Percentiles rank a stretch among this genome's conserved stretches.
Evolutionary conservation across 805 yeast species (phyloP).

Genomic region (Pichia pseudocactophila): DNA sequence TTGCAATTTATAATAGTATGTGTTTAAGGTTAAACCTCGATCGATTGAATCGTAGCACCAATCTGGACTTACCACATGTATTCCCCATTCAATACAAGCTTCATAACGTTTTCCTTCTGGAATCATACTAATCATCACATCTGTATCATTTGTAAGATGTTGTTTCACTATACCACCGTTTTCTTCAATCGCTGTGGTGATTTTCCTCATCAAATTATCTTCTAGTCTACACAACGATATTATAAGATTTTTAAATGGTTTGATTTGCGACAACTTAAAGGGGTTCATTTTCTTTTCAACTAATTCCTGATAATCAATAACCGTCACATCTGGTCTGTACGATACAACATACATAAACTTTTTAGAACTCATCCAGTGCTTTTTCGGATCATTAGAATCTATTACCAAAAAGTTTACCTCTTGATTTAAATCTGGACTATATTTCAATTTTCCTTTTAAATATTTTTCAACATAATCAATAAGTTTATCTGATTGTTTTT

Average conservation of each 20-base stretch:
- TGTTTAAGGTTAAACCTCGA: slow-evolving; percentile 35
- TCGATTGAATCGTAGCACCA: slow-evolving; percentile 41
- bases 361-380: slow-evolving; percentile 33
- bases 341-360: slow-evolving; percentile 43
- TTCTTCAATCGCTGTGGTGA: slow-evolving; percentile 27
- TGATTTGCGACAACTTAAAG: slow-evolving; percentile 18
- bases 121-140: slow-evolving; percentile 41
- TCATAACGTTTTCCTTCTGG: slow-evolving; percentile 44
- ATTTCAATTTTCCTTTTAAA: slow-evolving; percentile 12
- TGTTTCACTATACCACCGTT: slow-evolving; percentile 45
- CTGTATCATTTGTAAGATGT: slow-evolving; percentile 36
- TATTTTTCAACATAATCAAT: slow-evolving; percentile 12
- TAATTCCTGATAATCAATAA: slow-evolving; percentile 46
- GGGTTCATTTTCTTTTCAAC: slow-evolving; percentile 30
- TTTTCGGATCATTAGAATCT: slow-evolving; percentile 15
- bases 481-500: slow-evolving; percentile 13
- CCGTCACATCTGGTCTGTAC: slow-evolving; percentile 46
- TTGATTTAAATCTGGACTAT: slow-evolving; percentile 22
- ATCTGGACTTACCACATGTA: slow-evolving; percentile 46
- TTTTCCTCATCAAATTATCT: slow-evolving; percentile 15
- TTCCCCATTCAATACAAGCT: slow-evolving; percentile 44
- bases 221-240: slow-evolving; percentile 31
- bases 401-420: slow-evolving; percentile 21
- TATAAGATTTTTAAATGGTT: slow-evolving; percentile 35
- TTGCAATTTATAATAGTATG: slow-evolving; percentile 31